Conservation (phyloP, 169 alveolate species). For the Hammondia hammondi region DNA sequence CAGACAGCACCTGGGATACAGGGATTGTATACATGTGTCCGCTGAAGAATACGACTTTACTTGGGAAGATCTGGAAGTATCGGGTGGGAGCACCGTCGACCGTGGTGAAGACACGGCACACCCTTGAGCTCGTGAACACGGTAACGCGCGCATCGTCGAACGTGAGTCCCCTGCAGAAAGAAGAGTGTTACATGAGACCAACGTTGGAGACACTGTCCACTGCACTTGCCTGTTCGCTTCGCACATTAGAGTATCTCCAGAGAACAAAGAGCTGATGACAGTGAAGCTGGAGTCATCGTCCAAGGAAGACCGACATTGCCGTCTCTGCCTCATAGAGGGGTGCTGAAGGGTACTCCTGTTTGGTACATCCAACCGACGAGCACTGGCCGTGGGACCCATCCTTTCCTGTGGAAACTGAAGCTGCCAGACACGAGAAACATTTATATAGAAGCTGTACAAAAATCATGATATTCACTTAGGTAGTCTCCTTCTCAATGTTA, state of each 20-base stretch:
- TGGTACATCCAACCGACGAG: no score
- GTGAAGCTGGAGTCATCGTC: no score
- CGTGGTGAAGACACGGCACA: conserved; percentile 45
- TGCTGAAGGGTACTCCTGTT: no score
- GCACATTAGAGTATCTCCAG: background rate
- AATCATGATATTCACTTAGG: background rate
- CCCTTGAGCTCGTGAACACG: conserved; percentile 49
- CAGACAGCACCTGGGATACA: no score
- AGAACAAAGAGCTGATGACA: background rate
- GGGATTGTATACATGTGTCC: background rate
- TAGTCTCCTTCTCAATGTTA: background rate
- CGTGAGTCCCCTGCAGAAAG: background rate
- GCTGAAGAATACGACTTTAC: background rate
- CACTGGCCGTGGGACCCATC: no score
- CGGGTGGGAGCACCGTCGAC: conserved; percentile 18
- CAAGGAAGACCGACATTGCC: no score
- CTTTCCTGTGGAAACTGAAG: background rate
- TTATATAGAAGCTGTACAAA: background rate
- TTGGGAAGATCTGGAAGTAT: conserved; percentile 14
- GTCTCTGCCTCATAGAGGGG: no score
- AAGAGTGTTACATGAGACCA: no score
- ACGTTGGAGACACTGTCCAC: no score
- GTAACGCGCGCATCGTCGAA: conserved; percentile 15
- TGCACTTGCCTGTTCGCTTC: no score
- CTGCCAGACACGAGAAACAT: background rate